Evolutionary conservation across 2,329 filamentous ascomycete species (phyloP), one percentile per base, ranked within the genome.

Genomic region (Monilinia polystroma): DNA sequence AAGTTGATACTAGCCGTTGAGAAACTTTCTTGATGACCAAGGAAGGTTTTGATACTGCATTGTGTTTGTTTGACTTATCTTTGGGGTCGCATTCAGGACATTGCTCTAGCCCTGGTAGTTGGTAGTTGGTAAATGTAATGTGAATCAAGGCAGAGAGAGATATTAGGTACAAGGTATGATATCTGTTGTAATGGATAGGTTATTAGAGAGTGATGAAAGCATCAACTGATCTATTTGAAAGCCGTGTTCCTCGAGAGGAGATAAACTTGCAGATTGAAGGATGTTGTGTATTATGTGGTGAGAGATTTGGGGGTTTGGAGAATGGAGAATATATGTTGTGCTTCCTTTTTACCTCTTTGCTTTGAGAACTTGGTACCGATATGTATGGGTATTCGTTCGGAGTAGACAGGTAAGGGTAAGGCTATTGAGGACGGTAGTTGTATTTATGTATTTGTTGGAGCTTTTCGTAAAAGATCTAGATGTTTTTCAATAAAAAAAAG

Each of bases 41-140:
- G 70, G 58, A 64, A 73, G 60, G 71, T 71, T 68, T 64, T 72
- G 70, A 74, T 73, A 68, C 74, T 75, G 73, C 76, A 77, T 77
- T 71, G 74, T 77, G 74, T 71, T 72, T 63, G 35, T 51, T 66
- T 20, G 52, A 38, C 47, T 67, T 63, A 67, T 59, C 56, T 64
- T 56, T 62, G 65, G 67, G 66, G 57, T 67, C 62, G 68, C 69
- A 66, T 68, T 75, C 71, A 75, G 71, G 59, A 70, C 74, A 75
- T 75, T 67, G 70, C 72, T 70, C 70, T 70, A 70, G 68, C 68
- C 66, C 59, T 70, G 69, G 59, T 71, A 68, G 62, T 72, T 69
- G 68, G 66, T 1, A 35, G 32, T 35, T 35, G 32, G 32, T 8
- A 8, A 35, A 35, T 35, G 32, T 35, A 35, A 35, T 35, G 5